Evolutionary conservation across 2,329 filamentous ascomycete genomes (phyloP), one percentile per base, ranked within the genome.

Genomic region (Leptosphaerulina australis): DNA sequence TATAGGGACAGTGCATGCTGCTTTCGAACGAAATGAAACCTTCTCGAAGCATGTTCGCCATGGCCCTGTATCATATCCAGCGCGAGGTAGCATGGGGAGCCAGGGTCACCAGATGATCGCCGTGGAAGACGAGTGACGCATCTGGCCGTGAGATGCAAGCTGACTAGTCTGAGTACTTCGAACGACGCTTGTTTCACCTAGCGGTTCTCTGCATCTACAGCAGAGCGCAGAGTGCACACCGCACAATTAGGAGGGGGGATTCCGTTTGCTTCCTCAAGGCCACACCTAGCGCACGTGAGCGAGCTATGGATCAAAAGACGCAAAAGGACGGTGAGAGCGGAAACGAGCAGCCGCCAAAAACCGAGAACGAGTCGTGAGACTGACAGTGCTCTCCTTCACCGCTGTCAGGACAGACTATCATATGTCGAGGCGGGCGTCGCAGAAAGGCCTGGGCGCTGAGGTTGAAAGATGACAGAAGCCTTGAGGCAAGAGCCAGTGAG

Each of bases 151-250:
- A 15, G 35, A 37, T 21, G 43, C 37, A 29, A 31, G 36, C 36
- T 30, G 44, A 40, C 50, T 30, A 52, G 51, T 41, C 47, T 39
- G 37, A 54, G 43, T 53, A 54, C 44, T 40, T 55, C 48, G 53
- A 55, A 66, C 65, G 58, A 60, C 54, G 56, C 50, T 58, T 61
- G 69, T 71, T 71, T 70, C 66, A 68, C 59, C 50, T 62, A 22
- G 55, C 66, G 63, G 60, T 38, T 43, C 34, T 53, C 30, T 35
- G 48, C 43, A 44, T 37, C 33, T 54, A 29, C 49, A 50, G 55
- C 51, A 53, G 29, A n/a, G n/a, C n/a, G n/a, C n/a, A n/a, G 38
- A 53, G 8, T 28, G 31, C 34, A 40, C 38, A 44, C 25, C 35
- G 48, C 26, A 51, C 26, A 30, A 33, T 43, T n/a, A n/a, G n/a